phyloP scores from a whole-genome alignment of 371 early-diverging fungal genomes.

The Mucor indicus region DNA sequence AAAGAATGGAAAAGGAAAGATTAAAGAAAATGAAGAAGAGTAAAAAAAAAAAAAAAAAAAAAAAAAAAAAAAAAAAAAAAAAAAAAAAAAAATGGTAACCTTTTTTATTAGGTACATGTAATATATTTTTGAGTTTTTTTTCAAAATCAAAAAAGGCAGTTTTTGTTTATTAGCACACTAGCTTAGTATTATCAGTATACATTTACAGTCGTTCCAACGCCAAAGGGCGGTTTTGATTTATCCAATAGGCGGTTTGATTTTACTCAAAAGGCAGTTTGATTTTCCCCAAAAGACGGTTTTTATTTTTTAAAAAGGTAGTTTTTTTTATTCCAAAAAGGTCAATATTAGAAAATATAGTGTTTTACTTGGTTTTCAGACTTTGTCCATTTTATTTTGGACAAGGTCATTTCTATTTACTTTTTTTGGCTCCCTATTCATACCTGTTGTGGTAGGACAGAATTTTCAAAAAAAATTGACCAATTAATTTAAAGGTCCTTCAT shows the following conservation, averaged over 20 bases:
- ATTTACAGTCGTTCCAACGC: no score
- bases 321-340: background rate
- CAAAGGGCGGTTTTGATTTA: no score
- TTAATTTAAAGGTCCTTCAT: no score
- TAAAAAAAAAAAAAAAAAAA: constrained; percentile 14
- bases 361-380: background rate
- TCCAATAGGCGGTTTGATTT: no score
- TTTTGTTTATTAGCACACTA: no score
- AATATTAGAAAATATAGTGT: background rate
- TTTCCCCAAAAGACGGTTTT: no score
- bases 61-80: constrained; percentile 3
- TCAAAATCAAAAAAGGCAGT: no score
- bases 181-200: no score
- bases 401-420: background rate
- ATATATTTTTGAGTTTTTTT: no score
- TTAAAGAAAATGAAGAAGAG: constrained; percentile 5
- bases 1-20: constrained; percentile 4
- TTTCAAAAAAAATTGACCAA: background rate
- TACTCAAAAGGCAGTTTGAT: no score
- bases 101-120: no score
- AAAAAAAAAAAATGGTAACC: background rate
- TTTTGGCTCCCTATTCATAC: background rate
- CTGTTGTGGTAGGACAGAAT: background rate
- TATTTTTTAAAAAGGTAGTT: background rate
- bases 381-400: background rate